Evolutionary conservation across 352 stramenopile species (phyloP).

Genomic region (Globisporangium abappressorium): DNA sequence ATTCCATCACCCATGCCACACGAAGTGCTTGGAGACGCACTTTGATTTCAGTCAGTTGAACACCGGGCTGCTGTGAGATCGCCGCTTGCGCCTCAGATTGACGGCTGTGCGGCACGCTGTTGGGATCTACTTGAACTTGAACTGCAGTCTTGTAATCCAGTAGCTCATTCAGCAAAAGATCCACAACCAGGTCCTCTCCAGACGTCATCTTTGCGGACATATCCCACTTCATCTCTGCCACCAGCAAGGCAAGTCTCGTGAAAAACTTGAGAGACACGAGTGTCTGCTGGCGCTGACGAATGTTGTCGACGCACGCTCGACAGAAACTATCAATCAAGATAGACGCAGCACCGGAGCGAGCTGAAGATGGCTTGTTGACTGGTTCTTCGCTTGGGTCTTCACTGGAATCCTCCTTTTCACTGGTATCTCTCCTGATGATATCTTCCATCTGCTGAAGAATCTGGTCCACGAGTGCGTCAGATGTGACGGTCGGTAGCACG

Average conservation of each 20-base stretch:
- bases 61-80: constrained; percentile 19
- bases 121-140: not conserved
- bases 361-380: not conserved
- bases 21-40: constrained; percentile 57
- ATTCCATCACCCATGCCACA: constrained; percentile 47
- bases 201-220: not conserved
- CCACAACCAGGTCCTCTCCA: constrained; percentile 3
- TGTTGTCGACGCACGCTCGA: constrained; percentile 24
- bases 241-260: constrained; percentile 30
- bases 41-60: constrained; percentile 34
- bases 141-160: constrained; percentile 25
- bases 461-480: constrained; percentile 28
- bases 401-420: constrained; percentile 9
- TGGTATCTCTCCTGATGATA: constrained; percentile 19
- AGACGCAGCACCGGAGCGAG: not conserved
- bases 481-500: constrained; percentile 18
- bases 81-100: constrained; percentile 11
- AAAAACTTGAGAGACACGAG: constrained; percentile 33
- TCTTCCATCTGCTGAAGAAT: constrained; percentile 36
- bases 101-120: not conserved
- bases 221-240: constrained; percentile 20
- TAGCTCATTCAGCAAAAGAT: constrained; percentile 26
- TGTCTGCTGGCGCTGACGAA: constrained; percentile 19
- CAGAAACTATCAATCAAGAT: constrained; percentile 25
- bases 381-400: not conserved